A percentile compares a stretch with the other conserved stretches of the same genome.
Conservation (phyloP, 164 flowering plant genomes). For the Saururus chinensis region DNA sequence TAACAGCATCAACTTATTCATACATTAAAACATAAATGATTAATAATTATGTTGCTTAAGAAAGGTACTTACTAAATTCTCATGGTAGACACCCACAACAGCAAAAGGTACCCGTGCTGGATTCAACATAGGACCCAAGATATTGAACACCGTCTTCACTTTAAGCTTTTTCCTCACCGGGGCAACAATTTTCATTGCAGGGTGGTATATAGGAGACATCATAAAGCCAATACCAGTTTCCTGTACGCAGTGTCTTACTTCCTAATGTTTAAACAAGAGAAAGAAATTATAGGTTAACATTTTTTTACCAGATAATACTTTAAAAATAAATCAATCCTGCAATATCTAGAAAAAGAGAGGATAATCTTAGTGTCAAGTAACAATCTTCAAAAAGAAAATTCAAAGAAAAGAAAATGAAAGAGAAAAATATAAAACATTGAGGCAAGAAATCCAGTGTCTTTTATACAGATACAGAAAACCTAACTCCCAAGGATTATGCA, state of each 20-base stretch:
- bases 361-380: too few relatives aligned
- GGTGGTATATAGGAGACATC: slow-evolving; percentile 91
- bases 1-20: too few relatives aligned
- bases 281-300: background rate
- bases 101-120: slow-evolving; percentile 84
- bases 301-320: background rate
- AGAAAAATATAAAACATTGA: slow-evolving; percentile 7
- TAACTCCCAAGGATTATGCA: too few relatives aligned
- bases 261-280: slow-evolving; percentile 32
- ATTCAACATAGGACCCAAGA: slow-evolving; percentile 90
- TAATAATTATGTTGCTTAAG: too few relatives aligned
- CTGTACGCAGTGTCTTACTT: slow-evolving; percentile 50
- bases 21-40: background rate
- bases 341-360: too few relatives aligned
- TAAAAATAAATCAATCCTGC: too few relatives aligned
- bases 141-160: slow-evolving; percentile 88
- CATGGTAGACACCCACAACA: slow-evolving; percentile 81
- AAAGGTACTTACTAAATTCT: slow-evolving; percentile 48
- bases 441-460: too few relatives aligned
- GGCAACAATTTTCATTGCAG: slow-evolving; percentile 91
- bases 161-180: slow-evolving; percentile 86
- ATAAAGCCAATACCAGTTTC: slow-evolving; percentile 94
- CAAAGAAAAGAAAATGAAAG: too few relatives aligned
- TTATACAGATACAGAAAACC: too few relatives aligned
- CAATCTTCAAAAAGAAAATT: too few relatives aligned